Evolutionary conservation across 768 basidiomycete genomes (phyloP), one percentile per base, ranked within the genome.

Genomic region (Lepiota venenata): DNA sequence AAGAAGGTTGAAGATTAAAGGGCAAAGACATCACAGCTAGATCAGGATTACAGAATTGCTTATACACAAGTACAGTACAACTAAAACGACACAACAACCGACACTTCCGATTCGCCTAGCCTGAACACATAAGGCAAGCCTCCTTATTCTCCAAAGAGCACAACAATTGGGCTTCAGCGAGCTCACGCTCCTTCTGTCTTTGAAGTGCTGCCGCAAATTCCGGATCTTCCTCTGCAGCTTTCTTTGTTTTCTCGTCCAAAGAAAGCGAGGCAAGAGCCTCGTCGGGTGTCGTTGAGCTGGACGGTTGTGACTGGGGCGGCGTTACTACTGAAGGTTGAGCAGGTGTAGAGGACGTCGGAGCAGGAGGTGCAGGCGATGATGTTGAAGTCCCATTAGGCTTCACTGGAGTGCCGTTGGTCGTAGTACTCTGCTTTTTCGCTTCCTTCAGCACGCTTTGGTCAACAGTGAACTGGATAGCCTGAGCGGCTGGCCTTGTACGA

Each of bases 381-480:
- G 71, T 73, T 21, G 68, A 66, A 38, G 69, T 70, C 37, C 69
- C 64, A 9, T 63, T 57, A 6, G 69, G 61, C 20, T 62, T 52
- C 16, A 40, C 64, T 58, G 46, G 65, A 63, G 6, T 51, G 58
- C 12, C 47, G 18, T 66, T 67, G 1, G 63, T 64, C n/a, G 66
- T 65, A 18, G 67, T 68, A 35, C 70, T 68, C 47, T 81, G 77
- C 58, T 74, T 68, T 69, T 82, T 81, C 10, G 79, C 83, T 40
- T 81, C 72, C 65, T 88, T 87, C 53, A 96, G 74, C 49, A 90
- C 71, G 36, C 74, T 80, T 68, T 90, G 87, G 68, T 96, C 94
- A 56, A 98, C 84, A 9, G 97, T 99, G 77, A 99, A 98, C 74
- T 99, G 93, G 68, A 96, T 95, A 47, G 97, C 97, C 64, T 93